A percentile compares a stretch with the other conserved stretches of the same genome.
Evolutionary conservation across 2,329 filamentous ascomycete species (phyloP).

Genomic region (Fusarium fujikuroi): DNA sequence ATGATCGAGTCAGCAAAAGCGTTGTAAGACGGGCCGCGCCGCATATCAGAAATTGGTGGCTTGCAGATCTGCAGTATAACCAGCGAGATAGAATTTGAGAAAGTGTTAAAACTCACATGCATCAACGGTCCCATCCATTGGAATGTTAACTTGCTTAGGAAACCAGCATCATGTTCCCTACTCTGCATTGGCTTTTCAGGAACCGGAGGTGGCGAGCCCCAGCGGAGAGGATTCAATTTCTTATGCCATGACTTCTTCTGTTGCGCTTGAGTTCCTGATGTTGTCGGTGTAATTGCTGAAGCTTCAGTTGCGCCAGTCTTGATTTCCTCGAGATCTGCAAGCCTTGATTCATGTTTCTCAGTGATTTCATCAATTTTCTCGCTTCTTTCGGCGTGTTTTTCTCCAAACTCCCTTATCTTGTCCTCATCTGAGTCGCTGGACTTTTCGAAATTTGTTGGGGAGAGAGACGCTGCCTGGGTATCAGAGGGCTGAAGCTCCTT

Average conservation of each 20-base stretch:
- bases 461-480: slow-evolving; percentile 43
- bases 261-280: slow-evolving; percentile 48
- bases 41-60: slow-evolving; percentile 8
- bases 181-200: slow-evolving; percentile 66
- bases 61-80: slow-evolving; percentile 17
- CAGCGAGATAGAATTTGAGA: background rate
- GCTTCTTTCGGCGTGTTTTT: slow-evolving; percentile 30
- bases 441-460: slow-evolving; percentile 39
- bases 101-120: slow-evolving; percentile 64
- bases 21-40: slow-evolving; percentile 34
- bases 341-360: slow-evolving; percentile 19
- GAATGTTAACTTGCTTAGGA: slow-evolving; percentile 82
- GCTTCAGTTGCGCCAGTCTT: slow-evolving; percentile 66
- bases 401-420: slow-evolving; percentile 21
- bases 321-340: slow-evolving; percentile 45
- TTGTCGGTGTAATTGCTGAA: slow-evolving; percentile 63
- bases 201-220: slow-evolving; percentile 66
- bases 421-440: slow-evolving; percentile 34
- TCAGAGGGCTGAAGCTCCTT: slow-evolving; percentile 47
- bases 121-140: slow-evolving; percentile 93
- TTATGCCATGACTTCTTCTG: slow-evolving; percentile 71
- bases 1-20: slow-evolving; percentile 17
- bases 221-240: slow-evolving; percentile 69
- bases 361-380: background rate
- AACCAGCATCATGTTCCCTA: slow-evolving; percentile 76